Conservation (phyloP, 441 rosid species). For the Syzygium malaccense region DNA sequence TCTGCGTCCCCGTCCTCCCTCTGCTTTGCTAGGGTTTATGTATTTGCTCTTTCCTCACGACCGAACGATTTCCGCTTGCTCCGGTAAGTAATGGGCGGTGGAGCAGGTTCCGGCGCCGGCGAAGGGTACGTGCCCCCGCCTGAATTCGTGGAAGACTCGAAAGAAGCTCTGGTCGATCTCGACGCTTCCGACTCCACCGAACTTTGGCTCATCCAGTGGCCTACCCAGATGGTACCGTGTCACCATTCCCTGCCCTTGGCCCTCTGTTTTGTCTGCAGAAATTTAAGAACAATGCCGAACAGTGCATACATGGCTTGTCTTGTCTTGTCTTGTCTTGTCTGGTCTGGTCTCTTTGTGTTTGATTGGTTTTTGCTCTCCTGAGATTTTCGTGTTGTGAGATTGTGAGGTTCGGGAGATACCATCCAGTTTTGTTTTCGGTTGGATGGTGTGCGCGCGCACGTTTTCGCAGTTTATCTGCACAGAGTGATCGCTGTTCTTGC, state of each 20-base stretch:
- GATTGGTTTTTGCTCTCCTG: background rate
- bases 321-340: background rate
- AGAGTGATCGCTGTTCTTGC: background rate
- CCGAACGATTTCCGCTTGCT: background rate
- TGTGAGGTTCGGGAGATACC: background rate
- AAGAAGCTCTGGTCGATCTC: conserved; percentile 36
- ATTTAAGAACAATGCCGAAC: background rate
- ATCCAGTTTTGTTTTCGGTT: background rate
- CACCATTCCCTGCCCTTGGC: background rate
- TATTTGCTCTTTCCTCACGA: background rate
- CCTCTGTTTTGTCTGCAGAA: background rate
- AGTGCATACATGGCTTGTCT: background rate
- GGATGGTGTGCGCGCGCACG: background rate
- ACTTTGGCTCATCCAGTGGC: conserved; percentile 83
- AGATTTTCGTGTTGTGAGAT: background rate
- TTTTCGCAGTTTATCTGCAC: background rate
- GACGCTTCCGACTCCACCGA: conserved; percentile 31
- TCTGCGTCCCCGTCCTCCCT: background rate
- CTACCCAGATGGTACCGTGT: conserved; percentile 36
- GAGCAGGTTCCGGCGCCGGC: background rate
- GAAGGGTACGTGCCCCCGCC: conserved; percentile 33
- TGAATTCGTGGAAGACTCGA: conserved; percentile 30
- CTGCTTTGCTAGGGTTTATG: background rate
- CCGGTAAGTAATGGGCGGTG: conserved; percentile 11
- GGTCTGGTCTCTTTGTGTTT: background rate